phyloP scores from a whole-genome alignment of 1,284 basidiomycete species.

The Marasmius oreades region DNA sequence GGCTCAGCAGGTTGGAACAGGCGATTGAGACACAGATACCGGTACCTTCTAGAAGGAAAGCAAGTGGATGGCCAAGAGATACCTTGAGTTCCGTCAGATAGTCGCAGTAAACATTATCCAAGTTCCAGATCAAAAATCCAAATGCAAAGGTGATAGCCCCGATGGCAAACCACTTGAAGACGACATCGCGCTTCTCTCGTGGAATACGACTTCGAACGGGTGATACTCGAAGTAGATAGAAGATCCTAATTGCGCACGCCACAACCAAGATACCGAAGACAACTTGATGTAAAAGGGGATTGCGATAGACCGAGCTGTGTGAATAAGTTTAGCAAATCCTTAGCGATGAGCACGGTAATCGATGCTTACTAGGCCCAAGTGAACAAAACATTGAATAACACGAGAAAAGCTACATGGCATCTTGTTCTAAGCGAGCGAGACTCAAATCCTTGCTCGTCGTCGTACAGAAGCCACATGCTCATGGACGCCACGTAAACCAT shows the following conservation, averaged over 20 bases:
- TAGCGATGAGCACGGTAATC: too few species aligned
- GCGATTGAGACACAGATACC: slow-evolving; percentile 6
- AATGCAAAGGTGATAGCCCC: slow-evolving; percentile 49
- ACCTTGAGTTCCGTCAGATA: slow-evolving; percentile 52
- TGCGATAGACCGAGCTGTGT: slow-evolving; percentile 49
- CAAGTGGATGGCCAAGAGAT: slow-evolving; percentile 55
- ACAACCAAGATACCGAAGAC: slow-evolving; percentile 57
- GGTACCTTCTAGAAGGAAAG: slow-evolving; percentile 65
- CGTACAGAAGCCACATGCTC: slow-evolving; percentile 52
- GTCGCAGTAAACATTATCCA: slow-evolving; percentile 67
- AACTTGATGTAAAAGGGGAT: slow-evolving; percentile 65
- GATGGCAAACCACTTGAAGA: slow-evolving; percentile 40
- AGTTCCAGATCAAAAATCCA: slow-evolving; percentile 66
- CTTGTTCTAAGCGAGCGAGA: slow-evolving; percentile 30
- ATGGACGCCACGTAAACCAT: slow-evolving; percentile 64
- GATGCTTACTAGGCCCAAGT: slow-evolving; percentile 59
- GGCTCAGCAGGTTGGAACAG: not conserved
- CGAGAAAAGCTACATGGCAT: slow-evolving; percentile 23
- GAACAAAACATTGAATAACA: slow-evolving; percentile 52
- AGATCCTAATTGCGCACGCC: slow-evolving; percentile 39
- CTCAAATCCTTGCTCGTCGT: slow-evolving; percentile 49
- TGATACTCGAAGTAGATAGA: slow-evolving; percentile 46
- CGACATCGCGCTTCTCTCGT: slow-evolving; percentile 33
- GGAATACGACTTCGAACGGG: slow-evolving; percentile 40
- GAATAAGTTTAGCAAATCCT: not conserved